Evolutionary conservation across 257 asterid species (phyloP).

Genomic region (Solanum paucissectum): DNA sequence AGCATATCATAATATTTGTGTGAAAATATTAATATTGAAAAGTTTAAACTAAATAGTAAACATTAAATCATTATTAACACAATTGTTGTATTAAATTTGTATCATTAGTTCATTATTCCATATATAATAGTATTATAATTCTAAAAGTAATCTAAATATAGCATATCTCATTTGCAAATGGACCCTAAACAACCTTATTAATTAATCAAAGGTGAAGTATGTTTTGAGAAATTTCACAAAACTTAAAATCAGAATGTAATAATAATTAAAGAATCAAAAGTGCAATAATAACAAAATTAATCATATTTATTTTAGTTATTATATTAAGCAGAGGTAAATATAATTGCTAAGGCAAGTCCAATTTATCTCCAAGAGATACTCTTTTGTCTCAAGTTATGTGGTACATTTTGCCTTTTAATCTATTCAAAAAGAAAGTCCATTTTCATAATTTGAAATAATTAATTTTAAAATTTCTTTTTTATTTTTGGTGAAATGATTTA

Average conservation of each 20-base stretch:
- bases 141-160: neutral
- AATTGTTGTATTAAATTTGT: neutral
- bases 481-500: too few species aligned
- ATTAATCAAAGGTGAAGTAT: neutral
- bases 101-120: neutral
- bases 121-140: neutral
- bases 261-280: neutral
- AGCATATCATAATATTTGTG: too few species aligned
- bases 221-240: neutral
- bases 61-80: neutral
- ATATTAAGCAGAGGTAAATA: neutral
- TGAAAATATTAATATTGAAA: too few species aligned
- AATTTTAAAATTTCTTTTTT: too few species aligned
- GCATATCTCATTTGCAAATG: neutral
- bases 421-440: too few species aligned
- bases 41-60: neutral
- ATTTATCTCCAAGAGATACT: neutral
- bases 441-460: too few species aligned
- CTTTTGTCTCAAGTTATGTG: too few species aligned
- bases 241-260: neutral
- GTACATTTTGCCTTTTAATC: neutral
- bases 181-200: neutral
- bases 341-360: neutral
- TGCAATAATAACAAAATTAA: neutral
- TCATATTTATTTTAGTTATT: neutral